These are phyloP conservation scores for Hanseniaspora nectarophila DNA, from an alignment of 805 yeast species.

Conservation along the genomic window DNA sequence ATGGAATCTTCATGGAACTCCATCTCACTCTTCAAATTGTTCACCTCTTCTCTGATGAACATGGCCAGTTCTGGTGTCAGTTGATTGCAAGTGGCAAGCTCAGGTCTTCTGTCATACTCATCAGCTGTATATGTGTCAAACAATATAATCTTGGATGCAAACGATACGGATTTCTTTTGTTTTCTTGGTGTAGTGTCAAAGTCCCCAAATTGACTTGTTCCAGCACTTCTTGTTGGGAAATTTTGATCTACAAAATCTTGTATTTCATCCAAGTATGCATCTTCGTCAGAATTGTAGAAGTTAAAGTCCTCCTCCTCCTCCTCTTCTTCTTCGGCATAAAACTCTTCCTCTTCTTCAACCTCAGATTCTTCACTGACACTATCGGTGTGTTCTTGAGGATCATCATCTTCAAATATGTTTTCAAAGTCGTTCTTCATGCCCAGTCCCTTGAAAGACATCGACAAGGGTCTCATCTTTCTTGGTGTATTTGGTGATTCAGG, in stretches of 20 bases:
- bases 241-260: conserved; percentile 7
- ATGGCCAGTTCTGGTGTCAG: conserved; percentile 79
- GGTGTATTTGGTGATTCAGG: conserved; percentile 7
- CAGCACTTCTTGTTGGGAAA: background rate
- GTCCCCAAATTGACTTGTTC: background rate
- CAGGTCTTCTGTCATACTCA: conserved; percentile 89
- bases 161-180: conserved; percentile 34
- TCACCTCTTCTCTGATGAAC: conserved; percentile 73
- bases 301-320: conserved; percentile 7
- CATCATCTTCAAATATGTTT: background rate
- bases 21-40: conserved; percentile 69
- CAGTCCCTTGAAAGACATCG: conserved; percentile 15
- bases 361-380: background rate
- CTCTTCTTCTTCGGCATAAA: background rate
- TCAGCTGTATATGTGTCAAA: conserved; percentile 73
- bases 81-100: conserved; percentile 81
- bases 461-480: conserved; percentile 6
- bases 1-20: conserved; percentile 66
- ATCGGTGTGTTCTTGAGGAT: background rate
- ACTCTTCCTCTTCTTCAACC: background rate
- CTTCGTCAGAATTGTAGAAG: conserved; percentile 3
- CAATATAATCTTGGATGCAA: conserved; percentile 70
- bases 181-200: background rate
- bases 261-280: conserved; percentile 1
- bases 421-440: background rate